Evolutionary conservation across 176 grass and related monocot species (phyloP).

Genomic region (Secale cereale): DNA sequence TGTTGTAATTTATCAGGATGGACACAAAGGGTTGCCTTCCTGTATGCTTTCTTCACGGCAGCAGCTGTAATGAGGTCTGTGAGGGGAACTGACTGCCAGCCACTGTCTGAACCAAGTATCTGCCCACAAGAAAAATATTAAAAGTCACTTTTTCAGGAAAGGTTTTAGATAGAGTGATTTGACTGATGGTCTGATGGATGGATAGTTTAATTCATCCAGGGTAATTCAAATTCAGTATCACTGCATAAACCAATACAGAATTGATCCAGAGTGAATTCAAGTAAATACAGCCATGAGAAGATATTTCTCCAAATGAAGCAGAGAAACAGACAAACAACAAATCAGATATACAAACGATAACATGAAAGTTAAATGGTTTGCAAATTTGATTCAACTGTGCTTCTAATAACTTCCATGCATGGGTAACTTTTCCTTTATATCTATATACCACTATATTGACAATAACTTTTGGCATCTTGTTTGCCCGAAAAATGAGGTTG

Average conservation of each 20-base stretch:
- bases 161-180: neutral
- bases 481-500: too few species aligned
- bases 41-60: slow-evolving; percentile 89
- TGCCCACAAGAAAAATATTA: slow-evolving; percentile 33
- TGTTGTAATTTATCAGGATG: slow-evolving; percentile 99
- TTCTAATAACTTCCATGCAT: neutral
- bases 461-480: too few species aligned
- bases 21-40: slow-evolving; percentile 94
- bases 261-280: slow-evolving; percentile 18
- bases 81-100: slow-evolving; percentile 91
- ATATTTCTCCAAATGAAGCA: neutral
- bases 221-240: slow-evolving; percentile 11
- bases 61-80: slow-evolving; percentile 88
- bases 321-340: neutral
- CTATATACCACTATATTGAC: too few species aligned
- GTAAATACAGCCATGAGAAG: neutral
- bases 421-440: too few species aligned
- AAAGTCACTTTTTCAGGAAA: too few species aligned
- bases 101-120: slow-evolving; percentile 86
- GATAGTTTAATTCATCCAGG: neutral
- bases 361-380: neutral
- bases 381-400: neutral
- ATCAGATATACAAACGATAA: slow-evolving; percentile 1
- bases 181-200: neutral
- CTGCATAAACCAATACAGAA: slow-evolving; percentile 13